Percentiles rank a stretch among this genome's conserved stretches.
These are phyloP conservation scores for Teratosphaeria destructans DNA, from an alignment of 2,329 filamentous ascomycete genomes.

Conservation along the genomic window DNA sequence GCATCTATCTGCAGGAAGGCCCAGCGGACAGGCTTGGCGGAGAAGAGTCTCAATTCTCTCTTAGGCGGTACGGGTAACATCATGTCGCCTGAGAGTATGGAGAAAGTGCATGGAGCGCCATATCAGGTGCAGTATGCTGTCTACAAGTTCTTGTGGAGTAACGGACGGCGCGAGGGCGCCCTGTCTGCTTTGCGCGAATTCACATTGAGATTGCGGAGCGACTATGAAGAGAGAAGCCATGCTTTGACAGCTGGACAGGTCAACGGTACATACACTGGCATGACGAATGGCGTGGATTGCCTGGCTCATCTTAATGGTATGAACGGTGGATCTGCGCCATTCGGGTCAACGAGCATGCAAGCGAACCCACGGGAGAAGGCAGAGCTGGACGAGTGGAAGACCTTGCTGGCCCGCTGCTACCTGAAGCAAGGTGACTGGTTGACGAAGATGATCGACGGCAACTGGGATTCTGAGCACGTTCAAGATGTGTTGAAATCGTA, in stretches of 20 bases:
- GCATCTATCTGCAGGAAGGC: conserved; percentile 97
- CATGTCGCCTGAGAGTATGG: conserved; percentile 52
- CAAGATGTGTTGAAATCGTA: conserved; percentile 87
- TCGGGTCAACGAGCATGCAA: conserved; percentile 17
- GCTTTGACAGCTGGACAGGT: conserved; percentile 17
- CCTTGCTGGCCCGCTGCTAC: conserved; percentile 87
- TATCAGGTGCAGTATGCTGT: conserved; percentile 92
- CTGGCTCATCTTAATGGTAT: conserved; percentile 32
- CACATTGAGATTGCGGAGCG: conserved; percentile 48
- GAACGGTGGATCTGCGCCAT: conserved; percentile 26
- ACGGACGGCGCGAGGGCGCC: conserved; percentile 55
- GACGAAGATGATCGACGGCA: conserved; percentile 69
- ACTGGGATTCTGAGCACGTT: conserved; percentile 80
- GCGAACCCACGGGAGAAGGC: conserved; percentile 28
- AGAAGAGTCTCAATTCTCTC: conserved; percentile 88
- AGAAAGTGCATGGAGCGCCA: conserved; percentile 38
- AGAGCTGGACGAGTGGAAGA: conserved; percentile 48
- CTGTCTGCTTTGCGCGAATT: conserved; percentile 54
- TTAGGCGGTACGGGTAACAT: conserved; percentile 44
- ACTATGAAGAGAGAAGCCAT: conserved; percentile 38
- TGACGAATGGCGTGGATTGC: conserved; percentile 32
- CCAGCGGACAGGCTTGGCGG: conserved; percentile 82
- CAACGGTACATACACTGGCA: conserved; percentile 28
- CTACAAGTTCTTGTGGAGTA: conserved; percentile 93
- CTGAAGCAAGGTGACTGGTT: conserved; percentile 96